Conservation (phyloP, 2,329 filamentous ascomycete species). For the Elsinoe ampelina region DNA sequence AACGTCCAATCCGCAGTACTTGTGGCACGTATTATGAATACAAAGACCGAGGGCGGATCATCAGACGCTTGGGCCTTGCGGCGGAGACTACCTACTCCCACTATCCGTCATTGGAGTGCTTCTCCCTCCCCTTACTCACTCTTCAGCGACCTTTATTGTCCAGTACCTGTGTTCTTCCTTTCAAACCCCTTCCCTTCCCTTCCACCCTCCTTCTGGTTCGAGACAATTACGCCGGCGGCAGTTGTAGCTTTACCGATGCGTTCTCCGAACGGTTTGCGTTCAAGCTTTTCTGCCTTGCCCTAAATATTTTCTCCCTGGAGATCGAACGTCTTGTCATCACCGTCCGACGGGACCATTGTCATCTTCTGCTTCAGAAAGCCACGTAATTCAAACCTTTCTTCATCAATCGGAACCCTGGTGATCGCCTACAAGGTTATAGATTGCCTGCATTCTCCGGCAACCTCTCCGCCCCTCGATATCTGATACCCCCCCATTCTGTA, state of each 20-base stretch:
- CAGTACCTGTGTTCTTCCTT: not conserved
- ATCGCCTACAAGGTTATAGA: not conserved
- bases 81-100: constrained; percentile 6
- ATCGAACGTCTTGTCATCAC: constrained; percentile 4
- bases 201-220: not conserved
- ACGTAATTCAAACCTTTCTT: constrained; percentile 1
- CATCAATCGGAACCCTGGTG: not conserved
- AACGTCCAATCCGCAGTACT: not conserved
- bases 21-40: not conserved
- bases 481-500: not conserved
- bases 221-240: not conserved
- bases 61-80: constrained; percentile 9
- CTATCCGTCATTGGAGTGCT: not conserved
- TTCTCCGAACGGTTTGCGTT: constrained; percentile 2
- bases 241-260: constrained; percentile 7
- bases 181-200: not conserved
- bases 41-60: constrained; percentile 9
- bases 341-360: not conserved
- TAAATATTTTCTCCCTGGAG: not conserved
- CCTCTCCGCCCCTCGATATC: constrained; percentile 6
- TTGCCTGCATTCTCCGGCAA: constrained; percentile 11
- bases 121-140: not conserved
- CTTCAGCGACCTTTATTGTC: not conserved
- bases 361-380: not conserved
- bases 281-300: constrained; percentile 9